Percentiles rank a stretch among this genome's conserved stretches.
Evolutionary conservation across 1,284 basidiomycete species (phyloP).

Genomic region (Anthracocystis panici-leucophaei): DNA sequence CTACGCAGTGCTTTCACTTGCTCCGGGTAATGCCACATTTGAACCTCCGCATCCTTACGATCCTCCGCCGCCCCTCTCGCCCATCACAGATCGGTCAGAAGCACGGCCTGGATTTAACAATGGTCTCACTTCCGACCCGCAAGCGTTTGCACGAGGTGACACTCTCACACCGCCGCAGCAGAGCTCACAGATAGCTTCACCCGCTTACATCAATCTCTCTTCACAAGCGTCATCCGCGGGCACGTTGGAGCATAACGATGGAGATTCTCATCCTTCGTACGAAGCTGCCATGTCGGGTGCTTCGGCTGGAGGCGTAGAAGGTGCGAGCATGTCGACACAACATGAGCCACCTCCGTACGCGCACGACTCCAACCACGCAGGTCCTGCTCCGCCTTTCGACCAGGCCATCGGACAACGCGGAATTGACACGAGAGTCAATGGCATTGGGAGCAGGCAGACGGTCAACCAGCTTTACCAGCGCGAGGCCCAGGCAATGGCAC

Average conservation of each 20-base stretch:
- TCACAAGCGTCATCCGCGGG: conserved; percentile 4
- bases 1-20: conserved; percentile 7
- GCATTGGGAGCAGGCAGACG: not conserved
- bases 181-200: not conserved
- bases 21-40: not conserved
- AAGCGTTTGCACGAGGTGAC: not conserved
- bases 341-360: conserved; percentile 46
- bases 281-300: conserved; percentile 29
- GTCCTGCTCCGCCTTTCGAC: conserved; percentile 35
- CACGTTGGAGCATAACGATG: conserved; percentile 1
- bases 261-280: conserved; percentile 30
- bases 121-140: not conserved
- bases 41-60: conserved; percentile 9
- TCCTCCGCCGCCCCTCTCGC: conserved; percentile 33
- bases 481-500: not conserved
- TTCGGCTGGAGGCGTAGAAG: not conserved
- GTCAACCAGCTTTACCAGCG: not conserved
- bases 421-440: not conserved
- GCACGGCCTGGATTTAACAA: not conserved
- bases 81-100: conserved; percentile 7
- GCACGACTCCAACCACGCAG: conserved; percentile 13
- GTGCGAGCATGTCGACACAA: not conserved
- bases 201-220: conserved; percentile 5
- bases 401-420: conserved; percentile 24
- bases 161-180: not conserved